Base-by-base conservation (phyloP, 192 early-diverging fungal genomes). In the Backusella luteola region DNA sequence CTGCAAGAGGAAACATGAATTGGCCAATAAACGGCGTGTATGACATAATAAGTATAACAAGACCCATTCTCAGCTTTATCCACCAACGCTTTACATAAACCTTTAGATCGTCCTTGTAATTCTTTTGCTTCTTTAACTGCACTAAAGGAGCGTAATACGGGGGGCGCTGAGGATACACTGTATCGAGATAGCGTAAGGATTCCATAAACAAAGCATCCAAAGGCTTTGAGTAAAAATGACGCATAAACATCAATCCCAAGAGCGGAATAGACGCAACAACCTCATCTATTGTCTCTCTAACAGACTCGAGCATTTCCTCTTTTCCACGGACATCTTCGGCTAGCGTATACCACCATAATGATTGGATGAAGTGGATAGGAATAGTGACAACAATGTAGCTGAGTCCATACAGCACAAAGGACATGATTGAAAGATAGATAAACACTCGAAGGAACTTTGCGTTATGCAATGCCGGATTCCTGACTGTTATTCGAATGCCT, bases 201-300 rank as follows among this genome's bases (percentile, higher is more conserved):
- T 88, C 85, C 56, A 91, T 76, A 76, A 91, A 91, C 21, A 91
- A 80, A 52, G 80, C 80, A 77, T 91, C 90, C 46, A 91, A 71
- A 34, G 87, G 85, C 56, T 89, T 79, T 7, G 89, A 83, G 66
- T 91, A 90, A 32, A 91, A 23, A 38, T 88, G 88, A 35, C 87
- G 78, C 75, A 91, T 78, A 74, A 88, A 87, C 42, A 91, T 39
- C 19, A 91, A 53, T 1, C 83, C 86, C 2, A 87, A 42, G 23
- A 91, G 77, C 0, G 90, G 90, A 52, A 89, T 19, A 32, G 66
- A 67, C 29, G 66, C 56, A 15, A 67, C 74, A n/a, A 67, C 17
- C 42, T 75, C 74, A 6, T 39, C 63, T 3, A 67, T 12, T 49
- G 42, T 42, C 6, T 38, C 12, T 6, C 23, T 67, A 7, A 32